Evolutionary conservation across 345 rosid species (phyloP).

Genomic region (Adansonia digitata): DNA sequence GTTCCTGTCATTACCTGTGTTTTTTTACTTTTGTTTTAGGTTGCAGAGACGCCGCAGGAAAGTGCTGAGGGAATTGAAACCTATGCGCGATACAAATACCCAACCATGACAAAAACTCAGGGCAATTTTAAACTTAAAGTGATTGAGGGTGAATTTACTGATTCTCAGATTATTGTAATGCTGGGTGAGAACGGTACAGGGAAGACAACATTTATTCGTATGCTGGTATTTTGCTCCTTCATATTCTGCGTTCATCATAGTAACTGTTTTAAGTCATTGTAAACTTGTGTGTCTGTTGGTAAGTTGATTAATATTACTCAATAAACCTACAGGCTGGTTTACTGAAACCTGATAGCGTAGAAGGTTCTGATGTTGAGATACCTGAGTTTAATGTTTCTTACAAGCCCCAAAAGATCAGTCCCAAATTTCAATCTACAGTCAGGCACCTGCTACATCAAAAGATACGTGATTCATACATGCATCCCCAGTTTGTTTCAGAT

Average conservation of each 20-base stretch:
- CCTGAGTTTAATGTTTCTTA: slow-evolving; percentile 95
- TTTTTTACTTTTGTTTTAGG: slow-evolving; percentile 38
- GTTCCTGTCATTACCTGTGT: neutral
- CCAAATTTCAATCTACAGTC: slow-evolving; percentile 67
- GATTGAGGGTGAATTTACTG: slow-evolving; percentile 92
- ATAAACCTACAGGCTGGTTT: slow-evolving; percentile 65
- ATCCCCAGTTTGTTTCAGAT: slow-evolving; percentile 94
- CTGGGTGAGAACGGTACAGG: slow-evolving; percentile 99
- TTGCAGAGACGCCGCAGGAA: slow-evolving; percentile 97
- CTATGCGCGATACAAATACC: slow-evolving; percentile 90
- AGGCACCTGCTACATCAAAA: slow-evolving; percentile 73
- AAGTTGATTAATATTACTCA: slow-evolving; percentile 12
- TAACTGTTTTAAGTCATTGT: neutral
- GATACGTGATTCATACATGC: slow-evolving; percentile 83
- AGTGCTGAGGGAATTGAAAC: slow-evolving; percentile 79
- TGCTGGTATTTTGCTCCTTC: slow-evolving; percentile 61
- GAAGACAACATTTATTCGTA: slow-evolving; percentile 91
- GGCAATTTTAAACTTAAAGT: slow-evolving; percentile 77
- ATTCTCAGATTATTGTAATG: slow-evolving; percentile 97
- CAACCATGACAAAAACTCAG: slow-evolving; percentile 83
- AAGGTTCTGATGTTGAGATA: slow-evolving; percentile 70
- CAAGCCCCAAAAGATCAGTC: slow-evolving; percentile 97
- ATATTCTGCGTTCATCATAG: neutral
- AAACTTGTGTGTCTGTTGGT: neutral
- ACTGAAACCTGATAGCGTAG: slow-evolving; percentile 70